Percentiles rank a stretch among this genome's conserved stretches.
Evolutionary conservation across 2,329 filamentous ascomycete genomes (phyloP).

Genomic region (Ascochyta lentis): DNA sequence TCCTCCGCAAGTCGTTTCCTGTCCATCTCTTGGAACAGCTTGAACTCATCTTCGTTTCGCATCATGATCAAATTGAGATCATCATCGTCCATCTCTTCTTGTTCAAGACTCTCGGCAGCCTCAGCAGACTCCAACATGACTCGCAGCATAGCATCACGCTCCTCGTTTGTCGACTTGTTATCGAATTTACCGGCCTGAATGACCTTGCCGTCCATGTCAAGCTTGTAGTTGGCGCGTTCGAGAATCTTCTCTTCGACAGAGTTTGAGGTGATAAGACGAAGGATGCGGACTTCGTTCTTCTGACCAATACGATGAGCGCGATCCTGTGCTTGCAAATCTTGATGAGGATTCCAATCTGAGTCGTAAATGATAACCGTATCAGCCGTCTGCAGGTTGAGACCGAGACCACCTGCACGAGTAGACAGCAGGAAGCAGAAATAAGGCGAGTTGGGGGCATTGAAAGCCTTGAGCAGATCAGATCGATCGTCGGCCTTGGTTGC

Average conservation of each 20-base stretch:
- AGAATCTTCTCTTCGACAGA: conserved; percentile 99
- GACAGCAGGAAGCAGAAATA: conserved; percentile 99
- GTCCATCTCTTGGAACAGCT: conserved; percentile 82
- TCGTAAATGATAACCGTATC: conserved; percentile 99
- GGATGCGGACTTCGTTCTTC: conserved; percentile 98
- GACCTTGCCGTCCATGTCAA: conserved; percentile 99
- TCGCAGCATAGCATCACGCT: conserved; percentile 94
- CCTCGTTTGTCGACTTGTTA: conserved; percentile 98
- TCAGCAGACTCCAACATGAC: conserved; percentile 86
- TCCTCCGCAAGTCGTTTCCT: conserved; percentile 71
- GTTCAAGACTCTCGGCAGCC: conserved; percentile 73
- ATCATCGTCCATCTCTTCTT: conserved; percentile 98
- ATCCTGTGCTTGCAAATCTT: conserved; percentile 98
- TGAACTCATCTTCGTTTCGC: conserved; percentile 80
- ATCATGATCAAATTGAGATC: conserved; percentile 95
- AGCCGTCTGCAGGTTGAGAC: conserved; percentile 94
- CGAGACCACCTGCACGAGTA: conserved; percentile 95
- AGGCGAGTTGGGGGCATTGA: conserved; percentile 87
- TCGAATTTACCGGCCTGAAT: conserved; percentile 99
- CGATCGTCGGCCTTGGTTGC: conserved; percentile 98
- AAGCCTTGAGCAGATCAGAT: conserved; percentile 84
- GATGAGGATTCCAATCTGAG: conserved; percentile 99
- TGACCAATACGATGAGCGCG: conserved; percentile 99
- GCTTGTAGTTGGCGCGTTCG: conserved; percentile 94
- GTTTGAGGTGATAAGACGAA: conserved; percentile 93